Base-by-base conservation (phyloP, 106 monocot species). In the Dendrobium catenatum region DNA sequence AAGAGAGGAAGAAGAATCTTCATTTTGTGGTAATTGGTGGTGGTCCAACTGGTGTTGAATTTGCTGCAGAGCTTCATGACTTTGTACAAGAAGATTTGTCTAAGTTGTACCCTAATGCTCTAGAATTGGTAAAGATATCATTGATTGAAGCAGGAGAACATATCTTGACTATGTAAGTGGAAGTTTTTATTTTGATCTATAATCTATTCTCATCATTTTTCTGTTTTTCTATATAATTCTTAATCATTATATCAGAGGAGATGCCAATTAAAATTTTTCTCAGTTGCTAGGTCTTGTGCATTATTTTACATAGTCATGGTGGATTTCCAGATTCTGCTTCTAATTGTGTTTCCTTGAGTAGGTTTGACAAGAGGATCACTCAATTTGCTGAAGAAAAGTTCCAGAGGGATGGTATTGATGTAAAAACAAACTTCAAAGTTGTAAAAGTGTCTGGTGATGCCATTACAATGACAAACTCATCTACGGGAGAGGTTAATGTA, bases 1-100 rank as follows among this genome's bases (percentile, higher is more conserved):
- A 92, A 82, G 92, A 95, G 75, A 90, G 86, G 56, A 87, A 58
- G 78, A 92, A 85, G 56, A 85, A 82, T 85, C 85, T 95, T 77
- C 95, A 95, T 83, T 95, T 95, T 78, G 78, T 95, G 73, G 72
- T 95, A 79, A 83, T 95, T 78, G 95, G 95, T 75, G 95, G 95
- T 83, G 95, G 95, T 76, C 95, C 95, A 56, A 95, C 95, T 82
- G 95, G 95, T 44, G 90, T 95, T 79, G 95, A 95, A 72, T 92
- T 95, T 87, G 90, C 95, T 66, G 95, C 95, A 61, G 92, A 90
- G 73, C 83, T 95, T 78, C 95, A 95, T 85, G 95, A 95, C 79
- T 95, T 88, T 77, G 88, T 95, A 59, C 61, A 68, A 85, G 87
- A 90, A 77, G 95, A 95, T 85, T 79, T 95, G 46, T 31, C 85